phyloP scores from a whole-genome alignment of 106 monocot genomes.

The Agapanthus africanus region DNA sequence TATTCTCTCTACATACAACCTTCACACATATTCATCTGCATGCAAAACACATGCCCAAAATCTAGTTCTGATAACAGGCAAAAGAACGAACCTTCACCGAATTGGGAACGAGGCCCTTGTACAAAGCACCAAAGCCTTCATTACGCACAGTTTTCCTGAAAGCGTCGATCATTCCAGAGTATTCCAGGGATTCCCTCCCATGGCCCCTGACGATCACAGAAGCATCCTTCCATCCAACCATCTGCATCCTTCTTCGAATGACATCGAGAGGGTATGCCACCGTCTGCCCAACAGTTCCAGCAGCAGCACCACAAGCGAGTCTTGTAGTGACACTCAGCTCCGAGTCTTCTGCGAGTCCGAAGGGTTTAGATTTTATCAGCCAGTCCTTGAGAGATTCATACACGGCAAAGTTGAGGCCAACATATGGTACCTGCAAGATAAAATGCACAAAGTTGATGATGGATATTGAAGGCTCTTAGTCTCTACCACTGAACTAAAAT shows the following conservation, averaged over 20 bases:
- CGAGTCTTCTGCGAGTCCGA: conserved; percentile 41
- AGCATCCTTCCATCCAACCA: conserved; percentile 90
- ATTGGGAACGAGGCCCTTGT: conserved; percentile 86
- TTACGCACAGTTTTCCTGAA: conserved; percentile 71
- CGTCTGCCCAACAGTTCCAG: conserved; percentile 79
- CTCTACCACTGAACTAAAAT: too few species aligned
- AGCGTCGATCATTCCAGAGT: conserved; percentile 85
- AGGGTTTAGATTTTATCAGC: conserved; percentile 51
- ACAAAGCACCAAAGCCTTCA: conserved; percentile 77
- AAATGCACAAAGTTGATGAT: not conserved
- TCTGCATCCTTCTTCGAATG: conserved; percentile 83
- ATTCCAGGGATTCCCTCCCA: conserved; percentile 41
- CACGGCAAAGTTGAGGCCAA: conserved; percentile 80
- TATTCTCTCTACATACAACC: too few species aligned
- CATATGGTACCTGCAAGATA: conserved; percentile 66
- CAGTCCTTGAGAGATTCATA: conserved; percentile 88
- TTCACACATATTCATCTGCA: too few species aligned
- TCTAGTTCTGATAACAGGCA: too few species aligned
- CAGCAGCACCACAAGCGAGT: conserved; percentile 76
- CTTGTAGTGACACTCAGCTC: conserved; percentile 52
- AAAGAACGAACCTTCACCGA: conserved; percentile 60
- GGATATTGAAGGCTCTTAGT: not conserved
- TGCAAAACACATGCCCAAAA: too few species aligned
- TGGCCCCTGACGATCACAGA: conserved; percentile 46
- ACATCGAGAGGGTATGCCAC: conserved; percentile 91